These are phyloP conservation scores for Trichoderma cornu-damae DNA, from an alignment of 2,329 filamentous ascomycete species.

Conservation along the genomic window DNA sequence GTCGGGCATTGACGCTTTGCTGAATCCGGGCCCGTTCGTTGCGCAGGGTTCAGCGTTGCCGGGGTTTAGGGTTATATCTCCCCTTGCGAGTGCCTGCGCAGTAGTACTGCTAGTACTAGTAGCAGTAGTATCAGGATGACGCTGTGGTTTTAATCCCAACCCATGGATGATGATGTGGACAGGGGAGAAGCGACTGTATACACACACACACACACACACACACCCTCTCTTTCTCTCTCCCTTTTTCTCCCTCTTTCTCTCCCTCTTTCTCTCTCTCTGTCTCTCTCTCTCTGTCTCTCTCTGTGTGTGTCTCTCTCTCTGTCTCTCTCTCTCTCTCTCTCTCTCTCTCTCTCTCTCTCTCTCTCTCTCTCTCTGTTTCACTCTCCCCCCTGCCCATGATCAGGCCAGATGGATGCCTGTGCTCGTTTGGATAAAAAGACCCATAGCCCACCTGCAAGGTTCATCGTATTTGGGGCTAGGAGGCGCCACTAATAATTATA, in stretches of 20 bases:
- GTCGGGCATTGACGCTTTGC: constrained; percentile 3
- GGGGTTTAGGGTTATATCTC: constrained; percentile 2
- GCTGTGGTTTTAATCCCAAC: not conserved
- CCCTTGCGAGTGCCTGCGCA: not conserved
- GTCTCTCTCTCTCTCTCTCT: too few relatives aligned
- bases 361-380: too few relatives aligned
- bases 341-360: too few relatives aligned
- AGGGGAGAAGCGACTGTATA: not conserved
- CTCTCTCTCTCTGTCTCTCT: too few relatives aligned
- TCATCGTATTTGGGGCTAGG: not conserved
- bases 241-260: too few relatives aligned
- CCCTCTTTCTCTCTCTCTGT: too few relatives aligned
- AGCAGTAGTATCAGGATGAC: constrained; percentile 1
- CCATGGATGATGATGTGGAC: not conserved
- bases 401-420: constrained; percentile 8
- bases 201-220: not conserved
- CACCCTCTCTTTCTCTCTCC: too few relatives aligned
- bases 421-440: constrained; percentile 11
- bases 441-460: constrained; percentile 5
- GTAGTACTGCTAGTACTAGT: not conserved
- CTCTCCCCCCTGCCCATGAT: not conserved
- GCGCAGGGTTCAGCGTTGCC: not conserved
- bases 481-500: not conserved
- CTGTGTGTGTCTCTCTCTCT: too few relatives aligned
- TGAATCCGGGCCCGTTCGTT: not conserved